A percentile compares a stretch with the other conserved stretches of the same genome.
Conservation (phyloP, 1,284 basidiomycete genomes). For the Ceratobasidium sp. region DNA sequence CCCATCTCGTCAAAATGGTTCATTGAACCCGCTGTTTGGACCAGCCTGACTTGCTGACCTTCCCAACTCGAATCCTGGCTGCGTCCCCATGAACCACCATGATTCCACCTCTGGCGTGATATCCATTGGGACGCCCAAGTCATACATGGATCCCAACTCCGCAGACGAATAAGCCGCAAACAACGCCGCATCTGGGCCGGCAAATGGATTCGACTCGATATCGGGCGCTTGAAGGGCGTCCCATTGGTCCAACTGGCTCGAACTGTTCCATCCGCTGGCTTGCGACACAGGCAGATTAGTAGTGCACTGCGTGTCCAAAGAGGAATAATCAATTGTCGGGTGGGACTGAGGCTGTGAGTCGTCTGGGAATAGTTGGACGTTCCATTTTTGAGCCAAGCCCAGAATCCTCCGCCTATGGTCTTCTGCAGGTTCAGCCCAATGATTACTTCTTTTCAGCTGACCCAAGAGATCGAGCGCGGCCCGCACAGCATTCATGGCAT, state of each 20-base stretch:
- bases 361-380: neutral
- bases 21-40: no score
- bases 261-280: neutral
- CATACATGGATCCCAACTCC: conserved; percentile 1
- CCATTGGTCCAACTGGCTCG: neutral
- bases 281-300: neutral
- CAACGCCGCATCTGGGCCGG: conserved; percentile 12
- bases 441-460: conserved; percentile 1
- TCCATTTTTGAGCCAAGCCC: conserved; percentile 21
- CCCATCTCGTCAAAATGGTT: no score
- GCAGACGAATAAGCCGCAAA: neutral
- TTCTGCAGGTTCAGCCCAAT: conserved; percentile 17
- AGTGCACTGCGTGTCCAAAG: neutral
- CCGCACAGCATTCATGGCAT: conserved; percentile 23
- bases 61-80: neutral
- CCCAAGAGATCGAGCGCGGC: conserved; percentile 2
- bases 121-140: neutral
- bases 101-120: neutral
- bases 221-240: neutral
- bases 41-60: no score
- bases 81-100: conserved; percentile 17
- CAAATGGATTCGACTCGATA: neutral
- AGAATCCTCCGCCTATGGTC: conserved; percentile 18
- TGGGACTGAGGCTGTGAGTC: neutral
- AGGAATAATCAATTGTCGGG: neutral